Base-by-base conservation (phyloP, 768 basidiomycete genomes). In the Tylopilus rubrobrunneus region DNA sequence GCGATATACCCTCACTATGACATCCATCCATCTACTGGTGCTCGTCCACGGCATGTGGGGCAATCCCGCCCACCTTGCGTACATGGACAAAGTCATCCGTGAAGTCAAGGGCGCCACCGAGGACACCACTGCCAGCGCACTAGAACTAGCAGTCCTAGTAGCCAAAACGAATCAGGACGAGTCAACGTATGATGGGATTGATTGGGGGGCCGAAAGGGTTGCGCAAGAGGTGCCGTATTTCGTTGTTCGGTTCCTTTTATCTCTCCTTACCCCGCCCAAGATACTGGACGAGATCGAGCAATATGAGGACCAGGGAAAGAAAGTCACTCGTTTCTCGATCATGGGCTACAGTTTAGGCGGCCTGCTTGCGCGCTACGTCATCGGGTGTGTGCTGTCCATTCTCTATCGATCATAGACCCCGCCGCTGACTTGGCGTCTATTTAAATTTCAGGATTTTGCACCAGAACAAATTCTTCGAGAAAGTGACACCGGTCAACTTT, bases 321-420 rank as follows among this genome's bases (percentile, higher is more conserved):
- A 67, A 15, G 87, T 94, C 6, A 79, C 78, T 53, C 78, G 79
- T 31, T 85, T 93, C 62, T 90, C 87, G 11, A 73, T 87, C 5
- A 82, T 81, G 2, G 92, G 92, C 1, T 94, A 95, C 68, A 79
- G 77, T 36, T 76, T 95, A 11, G 93, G 93, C 2, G 93, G 93
- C 1, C 76, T 95, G 2, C 73, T 95, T 9, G 82, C 87, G 15
- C 84, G 92, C 15, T 93, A 92, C 67, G 77, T 86, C 37, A 72
- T 92, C 48, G 91, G 87, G 78, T 83, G 54, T 61, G 75, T 67
- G 19, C 15, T 9, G n/a, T 19, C n/a, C 33, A 17, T 25, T 46
- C 8, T 27, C 19, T 41, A 2, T 11, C 25, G 29, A 17, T 37
- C 31, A 6, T 37, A 17, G n/a, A 8, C 39, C 15, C 50, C 55